These are phyloP conservation scores for Trichophyton rubrum DNA, from an alignment of 2,329 filamentous ascomycete species.

Conservation along the genomic window DNA sequence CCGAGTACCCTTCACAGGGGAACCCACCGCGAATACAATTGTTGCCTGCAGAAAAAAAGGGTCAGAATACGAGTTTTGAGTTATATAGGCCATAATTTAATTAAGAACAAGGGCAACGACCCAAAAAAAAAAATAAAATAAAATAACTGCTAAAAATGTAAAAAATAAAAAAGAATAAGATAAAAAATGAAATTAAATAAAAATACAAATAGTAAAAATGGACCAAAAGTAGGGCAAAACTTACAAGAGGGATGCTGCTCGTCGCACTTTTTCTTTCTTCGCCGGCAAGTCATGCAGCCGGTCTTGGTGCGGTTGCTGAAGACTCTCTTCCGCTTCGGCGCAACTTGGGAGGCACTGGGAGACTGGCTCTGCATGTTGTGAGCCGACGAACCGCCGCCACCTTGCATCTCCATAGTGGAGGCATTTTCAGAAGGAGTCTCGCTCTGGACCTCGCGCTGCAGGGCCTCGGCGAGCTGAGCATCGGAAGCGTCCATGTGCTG, in stretches of 20 bases:
- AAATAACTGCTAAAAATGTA: not conserved
- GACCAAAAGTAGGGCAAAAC: conserved; percentile 22
- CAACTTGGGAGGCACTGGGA: conserved; percentile 5
- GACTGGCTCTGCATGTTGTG: conserved; percentile 8
- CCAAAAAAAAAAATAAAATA: no score
- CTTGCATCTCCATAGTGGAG: not conserved
- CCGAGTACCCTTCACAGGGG: conserved; percentile 79
- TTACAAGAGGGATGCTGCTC: conserved; percentile 85
- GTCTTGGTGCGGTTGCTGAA: conserved; percentile 96
- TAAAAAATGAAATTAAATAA: no score
- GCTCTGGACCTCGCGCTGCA: conserved; percentile 39
- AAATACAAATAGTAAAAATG: conserved; percentile 7
- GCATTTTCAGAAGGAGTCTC: conserved; percentile 13
- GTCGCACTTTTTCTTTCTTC: conserved; percentile 95
- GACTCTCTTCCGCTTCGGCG: conserved; percentile 37
- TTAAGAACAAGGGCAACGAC: no score
- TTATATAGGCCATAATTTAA: no score
- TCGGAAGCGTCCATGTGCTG: conserved; percentile 35
- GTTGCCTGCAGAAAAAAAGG: conserved; percentile 44
- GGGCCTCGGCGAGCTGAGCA: conserved; percentile 39
- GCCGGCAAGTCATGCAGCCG: conserved; percentile 81
- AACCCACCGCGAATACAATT: conserved; percentile 89
- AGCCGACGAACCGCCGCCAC: not conserved
- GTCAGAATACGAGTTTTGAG: conserved; percentile 3
- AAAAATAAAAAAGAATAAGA: not conserved